A percentile compares a stretch with the other conserved stretches of the same genome.
Evolutionary conservation across 2,329 filamentous ascomycete species (phyloP).

Genomic region (Fusarium sp.): DNA sequence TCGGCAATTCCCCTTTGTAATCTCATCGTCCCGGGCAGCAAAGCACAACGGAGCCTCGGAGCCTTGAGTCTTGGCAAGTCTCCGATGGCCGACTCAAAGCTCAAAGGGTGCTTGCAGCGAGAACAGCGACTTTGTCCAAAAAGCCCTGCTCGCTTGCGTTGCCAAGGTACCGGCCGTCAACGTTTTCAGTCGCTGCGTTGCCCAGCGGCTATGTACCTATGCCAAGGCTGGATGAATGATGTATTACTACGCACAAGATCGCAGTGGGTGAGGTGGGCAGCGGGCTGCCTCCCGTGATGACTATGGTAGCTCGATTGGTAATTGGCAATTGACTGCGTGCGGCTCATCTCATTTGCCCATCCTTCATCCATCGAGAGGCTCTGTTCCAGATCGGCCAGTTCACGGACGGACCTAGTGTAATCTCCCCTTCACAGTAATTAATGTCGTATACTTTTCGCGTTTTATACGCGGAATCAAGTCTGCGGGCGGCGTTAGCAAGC

Average conservation of each 20-base stretch:
- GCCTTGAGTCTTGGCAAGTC: slow-evolving; percentile 13
- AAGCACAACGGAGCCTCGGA: slow-evolving; percentile 18
- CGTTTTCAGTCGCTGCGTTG: slow-evolving; percentile 25
- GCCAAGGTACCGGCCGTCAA: slow-evolving; percentile 36
- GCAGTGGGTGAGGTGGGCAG: background rate
- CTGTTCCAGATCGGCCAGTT: slow-evolving; percentile 13
- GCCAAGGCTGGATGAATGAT: slow-evolving; percentile 32
- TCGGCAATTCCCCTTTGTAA: slow-evolving; percentile 34
- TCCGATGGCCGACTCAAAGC: slow-evolving; percentile 8
- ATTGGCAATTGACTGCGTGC: too few species aligned
- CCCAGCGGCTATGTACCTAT: slow-evolving; percentile 19
- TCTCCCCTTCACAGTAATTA: slow-evolving; percentile 17
- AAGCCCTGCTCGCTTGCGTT: slow-evolving; percentile 34
- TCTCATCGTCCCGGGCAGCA: slow-evolving; percentile 21
- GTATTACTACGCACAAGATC: background rate
- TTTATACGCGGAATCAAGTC: slow-evolving; percentile 27
- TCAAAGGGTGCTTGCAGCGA: slow-evolving; percentile 16
- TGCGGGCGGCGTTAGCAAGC: slow-evolving; percentile 21
- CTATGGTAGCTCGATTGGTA: slow-evolving; percentile 7
- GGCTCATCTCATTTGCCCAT: background rate
- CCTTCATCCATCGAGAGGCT: slow-evolving; percentile 14
- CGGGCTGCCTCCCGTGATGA: slow-evolving; percentile 34
- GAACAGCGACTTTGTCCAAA: slow-evolving; percentile 4
- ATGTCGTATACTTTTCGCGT: slow-evolving; percentile 15
- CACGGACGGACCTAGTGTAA: slow-evolving; percentile 2